Conservation (phyloP, 805 yeast genomes). For the Metschnikowia noctiluminum region DNA sequence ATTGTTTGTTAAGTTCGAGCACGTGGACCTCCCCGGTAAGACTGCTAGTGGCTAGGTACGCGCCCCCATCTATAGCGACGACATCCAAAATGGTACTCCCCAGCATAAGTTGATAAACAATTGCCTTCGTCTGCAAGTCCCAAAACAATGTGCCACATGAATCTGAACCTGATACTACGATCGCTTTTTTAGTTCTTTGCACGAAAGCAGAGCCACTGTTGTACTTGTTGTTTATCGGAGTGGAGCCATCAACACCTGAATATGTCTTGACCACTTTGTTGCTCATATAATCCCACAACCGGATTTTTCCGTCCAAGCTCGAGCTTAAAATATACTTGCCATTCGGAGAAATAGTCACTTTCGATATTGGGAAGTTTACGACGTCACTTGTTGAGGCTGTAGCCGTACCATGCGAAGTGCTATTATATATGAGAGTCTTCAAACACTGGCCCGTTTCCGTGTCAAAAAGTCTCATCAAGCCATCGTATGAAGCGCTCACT, state of each 20-base stretch:
- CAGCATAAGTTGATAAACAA: conserved; percentile 30
- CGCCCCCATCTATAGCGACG: conserved; percentile 36
- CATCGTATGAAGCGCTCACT: conserved; percentile 87
- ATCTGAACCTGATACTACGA: conserved; percentile 63
- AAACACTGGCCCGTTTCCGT: conserved; percentile 86
- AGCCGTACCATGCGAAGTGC: conserved; percentile 54
- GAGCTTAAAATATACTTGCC: conserved; percentile 75
- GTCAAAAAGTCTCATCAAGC: conserved; percentile 86
- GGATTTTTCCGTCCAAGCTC: conserved; percentile 72
- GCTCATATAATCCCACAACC: conserved; percentile 84
- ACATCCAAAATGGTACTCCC: conserved; percentile 41
- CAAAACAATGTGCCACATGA: conserved; percentile 52
- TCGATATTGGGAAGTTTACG: conserved; percentile 65
- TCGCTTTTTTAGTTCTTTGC: conserved; percentile 29
- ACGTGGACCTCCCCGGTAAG: conserved; percentile 14
- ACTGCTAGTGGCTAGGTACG: conserved; percentile 29
- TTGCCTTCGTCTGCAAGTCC: conserved; percentile 61
- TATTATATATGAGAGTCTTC: conserved; percentile 79
- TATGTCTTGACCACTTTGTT: conserved; percentile 79
- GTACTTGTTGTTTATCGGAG: conserved; percentile 48
- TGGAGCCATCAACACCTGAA: conserved; percentile 24
- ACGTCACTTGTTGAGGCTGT: conserved; percentile 54
- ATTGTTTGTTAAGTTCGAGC: conserved; percentile 9
- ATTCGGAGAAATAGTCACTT: conserved; percentile 73
- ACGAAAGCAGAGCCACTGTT: conserved; percentile 54